These are phyloP conservation scores for Zalaria obscura DNA, from an alignment of 2,329 filamentous ascomycete species.

Conservation along the genomic window DNA sequence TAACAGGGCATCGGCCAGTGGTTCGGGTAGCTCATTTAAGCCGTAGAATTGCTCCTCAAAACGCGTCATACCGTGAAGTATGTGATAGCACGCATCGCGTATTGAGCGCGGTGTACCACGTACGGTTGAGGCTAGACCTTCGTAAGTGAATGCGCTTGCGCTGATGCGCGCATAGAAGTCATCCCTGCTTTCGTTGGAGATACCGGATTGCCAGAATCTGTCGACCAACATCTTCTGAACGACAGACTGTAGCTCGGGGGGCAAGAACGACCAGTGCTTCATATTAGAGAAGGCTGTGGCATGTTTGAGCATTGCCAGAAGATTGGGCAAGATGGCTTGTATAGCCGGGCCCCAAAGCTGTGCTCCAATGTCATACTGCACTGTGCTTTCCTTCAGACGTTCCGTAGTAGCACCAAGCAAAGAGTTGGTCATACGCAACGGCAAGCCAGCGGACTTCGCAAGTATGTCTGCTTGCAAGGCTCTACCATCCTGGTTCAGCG, in stretches of 20 bases:
- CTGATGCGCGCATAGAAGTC: slow-evolving; percentile 90
- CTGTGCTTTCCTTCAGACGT: slow-evolving; percentile 60
- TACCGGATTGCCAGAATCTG: slow-evolving; percentile 95
- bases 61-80: slow-evolving; percentile 84
- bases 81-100: slow-evolving; percentile 84
- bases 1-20: slow-evolving; percentile 73
- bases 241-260: slow-evolving; percentile 59
- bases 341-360: slow-evolving; percentile 76
- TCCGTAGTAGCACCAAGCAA: slow-evolving; percentile 90
- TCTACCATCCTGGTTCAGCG: slow-evolving; percentile 66
- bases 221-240: slow-evolving; percentile 79
- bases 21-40: slow-evolving; percentile 68
- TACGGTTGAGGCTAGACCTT: slow-evolving; percentile 88
- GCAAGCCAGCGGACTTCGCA: slow-evolving; percentile 53
- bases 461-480: slow-evolving; percentile 67
- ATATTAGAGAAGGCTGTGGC: slow-evolving; percentile 87
- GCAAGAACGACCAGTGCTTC: slow-evolving; percentile 65
- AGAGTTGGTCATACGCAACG: slow-evolving; percentile 76
- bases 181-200: slow-evolving; percentile 87
- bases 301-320: slow-evolving; percentile 73
- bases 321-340: slow-evolving; percentile 66
- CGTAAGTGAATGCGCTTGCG: slow-evolving; percentile 75
- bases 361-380: slow-evolving; percentile 61
- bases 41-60: slow-evolving; percentile 83
- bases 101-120: slow-evolving; percentile 79